phyloP scores from a whole-genome alignment of 257 asterid species.

The Asclepias syriaca region DNA sequence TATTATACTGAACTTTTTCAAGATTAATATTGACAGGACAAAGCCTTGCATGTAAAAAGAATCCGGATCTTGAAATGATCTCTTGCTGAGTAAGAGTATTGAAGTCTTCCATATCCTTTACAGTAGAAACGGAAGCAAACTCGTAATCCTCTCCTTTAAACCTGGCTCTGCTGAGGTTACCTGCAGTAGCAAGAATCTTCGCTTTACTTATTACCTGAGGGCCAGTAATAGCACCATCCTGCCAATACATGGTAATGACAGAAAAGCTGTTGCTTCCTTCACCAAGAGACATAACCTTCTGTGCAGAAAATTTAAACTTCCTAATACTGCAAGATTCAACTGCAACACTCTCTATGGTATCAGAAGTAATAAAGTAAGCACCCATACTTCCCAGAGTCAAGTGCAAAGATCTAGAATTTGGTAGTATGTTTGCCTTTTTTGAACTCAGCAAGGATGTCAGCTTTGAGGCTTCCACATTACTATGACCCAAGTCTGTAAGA shows the following conservation, averaged over 20 bases:
- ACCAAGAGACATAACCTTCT: conserved; percentile 48
- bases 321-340: conserved; percentile 25
- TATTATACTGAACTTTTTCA: conserved; percentile 46
- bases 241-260: conserved; percentile 69
- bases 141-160: conserved; percentile 54
- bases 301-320: conserved; percentile 44
- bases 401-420: conserved; percentile 54
- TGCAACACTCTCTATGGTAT: conserved; percentile 32
- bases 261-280: conserved; percentile 43
- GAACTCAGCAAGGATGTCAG: conserved; percentile 34
- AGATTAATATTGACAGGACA: conserved; percentile 50
- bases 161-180: conserved; percentile 42
- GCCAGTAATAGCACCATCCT: conserved; percentile 60
- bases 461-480: conserved; percentile 35
- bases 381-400: conserved; percentile 49
- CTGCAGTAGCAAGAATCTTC: conserved; percentile 66
- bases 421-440: conserved; percentile 30
- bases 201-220: conserved; percentile 86
- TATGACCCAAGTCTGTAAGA: conserved; percentile 29
- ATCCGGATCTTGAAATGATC: conserved; percentile 63
- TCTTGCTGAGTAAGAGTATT: conserved; percentile 54
- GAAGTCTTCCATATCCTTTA: conserved; percentile 54
- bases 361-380: conserved; percentile 49
- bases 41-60: conserved; percentile 53
- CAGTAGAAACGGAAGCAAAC: conserved; percentile 73